Evolutionary conservation across 192 early-diverging fungal species (phyloP).

Genomic region (Umbelopsis isabellina): DNA sequence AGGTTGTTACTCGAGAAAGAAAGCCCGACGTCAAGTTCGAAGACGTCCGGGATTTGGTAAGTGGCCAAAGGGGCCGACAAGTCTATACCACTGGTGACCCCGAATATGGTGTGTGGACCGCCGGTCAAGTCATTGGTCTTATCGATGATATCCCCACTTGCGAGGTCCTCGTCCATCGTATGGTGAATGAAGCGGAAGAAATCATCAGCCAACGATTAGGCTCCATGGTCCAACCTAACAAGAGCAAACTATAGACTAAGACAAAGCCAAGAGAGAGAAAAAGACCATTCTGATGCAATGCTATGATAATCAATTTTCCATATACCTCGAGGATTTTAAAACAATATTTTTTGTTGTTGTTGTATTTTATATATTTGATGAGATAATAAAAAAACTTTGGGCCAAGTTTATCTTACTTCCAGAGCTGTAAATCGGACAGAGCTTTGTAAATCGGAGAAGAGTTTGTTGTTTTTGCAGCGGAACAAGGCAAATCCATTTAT

Average conservation of each 20-base stretch:
- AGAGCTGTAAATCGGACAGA: no score
- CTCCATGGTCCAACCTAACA: conserved; percentile 14
- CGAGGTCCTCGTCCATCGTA: conserved; percentile 61
- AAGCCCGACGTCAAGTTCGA: conserved; percentile 67
- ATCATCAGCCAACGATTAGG: conserved; percentile 36
- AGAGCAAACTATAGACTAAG: conserved; percentile 28
- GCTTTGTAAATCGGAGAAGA: no score
- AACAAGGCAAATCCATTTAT: no score
- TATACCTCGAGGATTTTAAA: no score
- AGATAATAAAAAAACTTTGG: not conserved
- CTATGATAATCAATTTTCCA: no score
- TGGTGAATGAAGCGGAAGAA: conserved; percentile 56
- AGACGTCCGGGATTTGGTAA: conserved; percentile 70
- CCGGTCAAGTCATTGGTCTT: conserved; percentile 71
- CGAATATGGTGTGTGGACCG: conserved; percentile 64
- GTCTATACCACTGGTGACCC: conserved; percentile 61
- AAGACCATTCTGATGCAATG: not conserved
- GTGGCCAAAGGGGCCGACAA: conserved; percentile 62
- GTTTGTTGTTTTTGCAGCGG: no score
- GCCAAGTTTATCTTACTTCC: no score
- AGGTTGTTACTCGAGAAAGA: conserved; percentile 72
- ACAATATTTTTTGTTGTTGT: no score
- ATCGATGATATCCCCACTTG: conserved; percentile 84
- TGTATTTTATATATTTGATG: no score
- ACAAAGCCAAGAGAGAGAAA: not conserved